These are phyloP conservation scores for Microdochium bolleyi DNA, from an alignment of 2,329 filamentous ascomycete species.

Conservation along the genomic window DNA sequence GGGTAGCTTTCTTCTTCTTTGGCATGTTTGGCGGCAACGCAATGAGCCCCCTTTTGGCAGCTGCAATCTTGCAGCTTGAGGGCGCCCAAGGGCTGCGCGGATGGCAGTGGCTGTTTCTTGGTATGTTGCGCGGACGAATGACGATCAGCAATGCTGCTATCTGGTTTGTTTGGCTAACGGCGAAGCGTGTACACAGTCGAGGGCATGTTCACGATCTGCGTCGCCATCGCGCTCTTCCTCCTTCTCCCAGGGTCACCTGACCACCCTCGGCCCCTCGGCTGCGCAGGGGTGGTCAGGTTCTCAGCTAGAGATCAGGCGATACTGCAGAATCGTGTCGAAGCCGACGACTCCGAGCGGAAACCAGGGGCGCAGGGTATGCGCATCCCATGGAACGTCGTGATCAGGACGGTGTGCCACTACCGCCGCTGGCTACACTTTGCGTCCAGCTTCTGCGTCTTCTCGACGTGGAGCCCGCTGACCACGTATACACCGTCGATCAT, in stretches of 20 bases:
- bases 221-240: constrained; percentile 28
- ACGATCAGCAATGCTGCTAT: neutral
- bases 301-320: constrained; percentile 20
- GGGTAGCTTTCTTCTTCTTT: constrained; percentile 41
- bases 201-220: constrained; percentile 31
- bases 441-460: constrained; percentile 40
- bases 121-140: constrained; percentile 16
- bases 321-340: constrained; percentile 24
- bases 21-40: constrained; percentile 44
- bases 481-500: constrained; percentile 42
- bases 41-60: constrained; percentile 36
- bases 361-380: constrained; percentile 22
- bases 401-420: constrained; percentile 34
- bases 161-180: neutral
- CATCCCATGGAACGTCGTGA: constrained; percentile 29
- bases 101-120: constrained; percentile 41
- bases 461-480: constrained; percentile 42
- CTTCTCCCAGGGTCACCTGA: constrained; percentile 34
- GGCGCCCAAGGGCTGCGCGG: constrained; percentile 27
- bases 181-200: constrained; percentile 23
- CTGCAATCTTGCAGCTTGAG: constrained; percentile 33
- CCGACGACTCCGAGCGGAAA: constrained; percentile 21
- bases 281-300: constrained; percentile 28
- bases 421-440: constrained; percentile 40
- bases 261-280: constrained; percentile 26